Evolutionary conservation across 2,329 filamentous ascomycete species (phyloP), one percentile per base, ranked within the genome.

Genomic region (Pleoardoris graminearum): DNA sequence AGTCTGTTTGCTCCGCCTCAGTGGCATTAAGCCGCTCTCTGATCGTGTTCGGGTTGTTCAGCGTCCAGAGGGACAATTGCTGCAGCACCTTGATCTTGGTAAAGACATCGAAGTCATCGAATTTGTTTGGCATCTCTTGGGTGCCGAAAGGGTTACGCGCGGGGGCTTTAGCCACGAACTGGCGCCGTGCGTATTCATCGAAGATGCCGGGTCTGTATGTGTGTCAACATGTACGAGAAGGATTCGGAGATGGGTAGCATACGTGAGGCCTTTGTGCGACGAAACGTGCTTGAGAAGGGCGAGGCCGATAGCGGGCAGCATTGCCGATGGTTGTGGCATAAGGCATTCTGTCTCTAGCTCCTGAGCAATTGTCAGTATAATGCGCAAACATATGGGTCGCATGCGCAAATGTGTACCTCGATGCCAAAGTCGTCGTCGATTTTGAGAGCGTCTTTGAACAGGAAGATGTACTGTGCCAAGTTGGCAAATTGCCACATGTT

Each of bases 401-500:
- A 8, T 43, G 64, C 63, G 65, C 63, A 65, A 56, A 48, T 21
- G 50, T 57, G 66, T 84, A 96, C 94, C 78, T 97, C 92, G 59
- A 97, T 89, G 68, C 93, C 91, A 58, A 97, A 82, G 68, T 88
- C 86, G 57, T 95, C 89, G 64, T 94, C 88, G 60, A 97, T 89
- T 77, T 96, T 97, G 71, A 96, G 86, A 37, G 86, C 86, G 66
- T 88, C 86, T 56, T 93, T 92, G 73, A 99, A 99, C 35, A 93
- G 84, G 71, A 87, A 89, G 55, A 97, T 90, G 82, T 91, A 99
- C 76, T 99, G 93, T 76, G 88, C 91, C 7, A 97, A 78, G 67
- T 91, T 93, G 55, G 93, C 90, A 75, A 97, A 97, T 74, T 97
- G 89, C 92, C 93, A 97, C 82, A 90, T 91, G 70, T 90, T 94